Conservation (phyloP, 768 basidiomycete genomes). For the Clitopilus hobsonii region DNA sequence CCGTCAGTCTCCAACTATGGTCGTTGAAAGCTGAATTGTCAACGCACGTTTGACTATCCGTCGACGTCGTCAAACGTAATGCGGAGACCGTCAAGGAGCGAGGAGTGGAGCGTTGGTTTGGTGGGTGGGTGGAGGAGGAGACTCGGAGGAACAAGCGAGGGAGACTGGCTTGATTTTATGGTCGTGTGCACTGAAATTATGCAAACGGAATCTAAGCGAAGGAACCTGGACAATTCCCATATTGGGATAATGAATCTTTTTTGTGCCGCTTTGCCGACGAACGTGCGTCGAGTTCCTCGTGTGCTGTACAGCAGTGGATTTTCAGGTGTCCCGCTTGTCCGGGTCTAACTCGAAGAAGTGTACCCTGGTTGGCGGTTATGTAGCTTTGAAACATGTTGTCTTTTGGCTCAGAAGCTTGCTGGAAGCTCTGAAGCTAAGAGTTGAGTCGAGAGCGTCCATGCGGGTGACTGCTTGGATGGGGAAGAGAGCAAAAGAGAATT, state of each 20-base stretch:
- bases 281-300: background rate
- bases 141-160: background rate
- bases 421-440: no score
- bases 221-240: background rate
- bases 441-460: background rate
- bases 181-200: slow-evolving; percentile 13
- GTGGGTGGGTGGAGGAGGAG: slow-evolving; percentile 4
- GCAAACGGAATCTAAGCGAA: background rate
- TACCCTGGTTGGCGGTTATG: no score
- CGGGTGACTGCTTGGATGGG: background rate
- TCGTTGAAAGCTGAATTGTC: background rate
- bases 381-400: no score
- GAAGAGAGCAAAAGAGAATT: background rate
- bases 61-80: slow-evolving; percentile 1
- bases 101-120: background rate
- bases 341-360: background rate
- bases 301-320: background rate
- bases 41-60: background rate
- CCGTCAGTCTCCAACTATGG: background rate
- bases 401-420: no score
- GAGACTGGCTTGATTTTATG: slow-evolving; percentile 7
- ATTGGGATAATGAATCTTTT: background rate
- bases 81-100: background rate
- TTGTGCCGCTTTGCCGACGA: background rate
- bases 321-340: background rate